Evolutionary conservation across 2,329 filamentous ascomycete species (phyloP), one percentile per base, ranked within the genome.

Genomic region (Aspergillus latus): DNA sequence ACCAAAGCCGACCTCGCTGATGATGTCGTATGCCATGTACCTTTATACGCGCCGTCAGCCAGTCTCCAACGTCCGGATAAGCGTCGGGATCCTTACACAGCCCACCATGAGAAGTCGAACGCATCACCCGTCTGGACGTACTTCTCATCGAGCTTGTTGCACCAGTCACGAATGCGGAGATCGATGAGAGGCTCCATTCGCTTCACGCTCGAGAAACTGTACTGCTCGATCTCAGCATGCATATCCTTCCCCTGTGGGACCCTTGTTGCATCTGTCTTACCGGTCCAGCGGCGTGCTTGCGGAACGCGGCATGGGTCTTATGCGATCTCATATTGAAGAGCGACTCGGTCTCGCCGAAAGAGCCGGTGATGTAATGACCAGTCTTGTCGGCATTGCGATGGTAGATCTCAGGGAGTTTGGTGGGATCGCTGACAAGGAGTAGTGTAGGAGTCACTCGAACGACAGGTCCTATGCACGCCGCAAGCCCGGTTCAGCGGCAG

Each of bases 101-200:
- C 78, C 82, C 82, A 84, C 51, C 77, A 78, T 0, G 80, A 71
- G 62, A 85, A 84, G 62, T 86, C 81, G 51, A 85, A 80, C 0
- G 68, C 62, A 39, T 78, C 66, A 1, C 75, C 73, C 0, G 73
- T 75, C 6, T 72, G 67, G 3, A 72, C 78, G 59, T 84, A 86
- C 4, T 66, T 67, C 2, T 72, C 64, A 2, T 77, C 72, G 2
- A 86, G 71, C n/a, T 74, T 78, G 2, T 65, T 61, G 7, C 80
- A 71, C 83, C 82, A 86, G n/a, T 75, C 68, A 2, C 66, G 55
- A 46, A 85, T 82, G 8, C 78, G 73, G 1, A 65, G 59, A 57
- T 85, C 82, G 2, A 86, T 73, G 30, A 85, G 61, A 0, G 80
- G 79, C 65, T 86, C 83, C 79, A 84, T 85, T 60, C 78, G 81